These are phyloP conservation scores for Ganoderma multipileum DNA, from an alignment of 1,284 basidiomycete species.

Conservation along the genomic window DNA sequence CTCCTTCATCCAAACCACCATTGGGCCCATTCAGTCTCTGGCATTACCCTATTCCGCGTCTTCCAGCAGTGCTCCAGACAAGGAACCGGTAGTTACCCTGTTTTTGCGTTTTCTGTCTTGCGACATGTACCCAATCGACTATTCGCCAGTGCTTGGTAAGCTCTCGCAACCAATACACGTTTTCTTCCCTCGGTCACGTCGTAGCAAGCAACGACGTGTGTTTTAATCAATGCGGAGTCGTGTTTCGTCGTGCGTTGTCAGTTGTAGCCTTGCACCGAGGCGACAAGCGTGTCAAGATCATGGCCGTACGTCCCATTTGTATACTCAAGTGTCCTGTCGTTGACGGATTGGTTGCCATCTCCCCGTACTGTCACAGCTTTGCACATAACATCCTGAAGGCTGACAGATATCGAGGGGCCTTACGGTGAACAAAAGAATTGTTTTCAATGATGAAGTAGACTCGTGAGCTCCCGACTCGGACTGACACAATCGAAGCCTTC, in stretches of 20 bases:
- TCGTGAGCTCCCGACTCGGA: neutral
- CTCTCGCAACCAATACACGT: neutral
- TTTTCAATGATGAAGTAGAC: neutral
- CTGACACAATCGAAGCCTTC: no score
- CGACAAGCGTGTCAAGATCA: neutral
- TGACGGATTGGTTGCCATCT: neutral
- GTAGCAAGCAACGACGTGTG: neutral
- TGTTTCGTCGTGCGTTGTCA: no score
- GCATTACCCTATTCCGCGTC: neutral
- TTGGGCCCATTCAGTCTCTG: neutral
- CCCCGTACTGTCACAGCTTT: neutral
- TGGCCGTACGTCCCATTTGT: neutral
- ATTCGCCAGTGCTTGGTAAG: neutral
- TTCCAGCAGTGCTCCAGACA: neutral
- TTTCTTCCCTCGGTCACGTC: neutral
- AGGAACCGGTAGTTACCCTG: no score
- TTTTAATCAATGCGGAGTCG: neutral
- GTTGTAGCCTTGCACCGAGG: neutral
- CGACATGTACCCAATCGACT: neutral
- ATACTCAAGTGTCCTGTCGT: neutral
- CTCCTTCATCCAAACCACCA: neutral
- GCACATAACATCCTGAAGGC: neutral
- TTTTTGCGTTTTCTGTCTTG: no score
- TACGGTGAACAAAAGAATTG: neutral
- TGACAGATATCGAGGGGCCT: no score